These are phyloP conservation scores for Phytophthora aleatoria DNA, from an alignment of 352 stramenopile species.

Conservation along the genomic window DNA sequence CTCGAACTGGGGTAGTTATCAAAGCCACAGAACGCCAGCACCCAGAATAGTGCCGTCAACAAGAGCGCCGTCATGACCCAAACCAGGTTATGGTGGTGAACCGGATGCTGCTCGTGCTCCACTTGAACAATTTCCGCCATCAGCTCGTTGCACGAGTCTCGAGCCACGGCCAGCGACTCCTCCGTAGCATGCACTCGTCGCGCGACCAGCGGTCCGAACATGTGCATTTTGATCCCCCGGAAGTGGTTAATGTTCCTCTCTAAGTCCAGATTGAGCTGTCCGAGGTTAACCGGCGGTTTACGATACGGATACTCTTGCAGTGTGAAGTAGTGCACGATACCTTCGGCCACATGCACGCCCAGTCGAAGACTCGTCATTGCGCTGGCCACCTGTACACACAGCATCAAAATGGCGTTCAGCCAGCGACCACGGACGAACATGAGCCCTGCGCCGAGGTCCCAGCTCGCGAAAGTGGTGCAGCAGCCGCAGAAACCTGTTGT, in stretches of 20 bases:
- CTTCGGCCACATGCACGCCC: constrained; percentile 52
- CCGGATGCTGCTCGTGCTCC: constrained; percentile 48
- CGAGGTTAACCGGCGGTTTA: constrained; percentile 52
- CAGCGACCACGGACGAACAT: constrained; percentile 58
- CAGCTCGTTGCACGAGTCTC: constrained; percentile 50
- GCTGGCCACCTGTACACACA: constrained; percentile 52
- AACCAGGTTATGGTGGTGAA: constrained; percentile 34
- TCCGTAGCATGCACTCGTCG: constrained; percentile 50
- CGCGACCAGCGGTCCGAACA: constrained; percentile 48
- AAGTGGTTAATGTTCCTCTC: constrained; percentile 54
- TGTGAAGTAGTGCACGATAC: constrained; percentile 45
- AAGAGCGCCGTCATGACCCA: constrained; percentile 34
- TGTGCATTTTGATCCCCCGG: constrained; percentile 48
- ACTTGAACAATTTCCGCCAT: constrained; percentile 52
- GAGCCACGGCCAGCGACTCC: constrained; percentile 41
- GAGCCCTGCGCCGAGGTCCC: constrained; percentile 51
- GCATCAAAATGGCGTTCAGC: constrained; percentile 53
- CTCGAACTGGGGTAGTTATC: constrained; percentile 57
- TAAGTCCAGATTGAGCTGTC: constrained; percentile 57
- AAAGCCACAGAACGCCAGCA: constrained; percentile 48
- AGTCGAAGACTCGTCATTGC: constrained; percentile 49
- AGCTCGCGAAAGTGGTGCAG: constrained; percentile 72
- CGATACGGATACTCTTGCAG: constrained; percentile 50
- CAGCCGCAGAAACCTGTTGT: constrained; percentile 75
- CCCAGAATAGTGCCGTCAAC: constrained; percentile 47